phyloP scores from a whole-genome alignment of 805 yeast genomes.

The Ogataea trehalophila region DNA sequence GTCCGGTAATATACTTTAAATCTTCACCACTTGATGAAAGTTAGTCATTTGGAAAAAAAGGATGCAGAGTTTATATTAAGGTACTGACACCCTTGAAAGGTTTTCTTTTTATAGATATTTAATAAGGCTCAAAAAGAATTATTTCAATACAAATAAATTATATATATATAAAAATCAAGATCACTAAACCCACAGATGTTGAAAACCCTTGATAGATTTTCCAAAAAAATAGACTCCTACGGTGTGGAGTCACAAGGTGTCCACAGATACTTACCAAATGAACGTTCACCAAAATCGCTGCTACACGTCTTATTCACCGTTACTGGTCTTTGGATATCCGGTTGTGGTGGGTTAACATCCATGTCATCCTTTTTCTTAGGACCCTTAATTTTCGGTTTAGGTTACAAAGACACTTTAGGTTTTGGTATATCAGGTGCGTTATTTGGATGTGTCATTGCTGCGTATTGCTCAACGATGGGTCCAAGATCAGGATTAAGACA shows the following conservation, averaged over 20 bases:
- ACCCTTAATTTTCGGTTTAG: slow-evolving; percentile 63
- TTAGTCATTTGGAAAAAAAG: no score
- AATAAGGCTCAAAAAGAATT: no score
- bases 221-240: slow-evolving; percentile 40
- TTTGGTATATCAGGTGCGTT: slow-evolving; percentile 60
- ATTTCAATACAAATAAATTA: no score
- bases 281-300: slow-evolving; percentile 27
- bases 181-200: neutral
- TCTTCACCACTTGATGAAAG: no score
- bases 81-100: no score
- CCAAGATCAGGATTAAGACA: slow-evolving; percentile 88
- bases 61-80: no score
- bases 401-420: slow-evolving; percentile 57
- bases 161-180: neutral
- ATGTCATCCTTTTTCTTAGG: slow-evolving; percentile 82
- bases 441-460: slow-evolving; percentile 73
- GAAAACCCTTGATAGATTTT: slow-evolving; percentile 8
- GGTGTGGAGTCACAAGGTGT: slow-evolving; percentile 79
- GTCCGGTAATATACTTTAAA: no score
- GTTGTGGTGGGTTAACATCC: slow-evolving; percentile 83
- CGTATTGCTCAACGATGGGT: slow-evolving; percentile 82
- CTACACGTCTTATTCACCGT: slow-evolving; percentile 36
- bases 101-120: no score
- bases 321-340: slow-evolving; percentile 76
- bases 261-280: slow-evolving; percentile 65